A percentile compares a stretch with the other conserved stretches of the same genome.
Conservation (phyloP, 768 basidiomycete genomes). For the Mycena floridula region DNA sequence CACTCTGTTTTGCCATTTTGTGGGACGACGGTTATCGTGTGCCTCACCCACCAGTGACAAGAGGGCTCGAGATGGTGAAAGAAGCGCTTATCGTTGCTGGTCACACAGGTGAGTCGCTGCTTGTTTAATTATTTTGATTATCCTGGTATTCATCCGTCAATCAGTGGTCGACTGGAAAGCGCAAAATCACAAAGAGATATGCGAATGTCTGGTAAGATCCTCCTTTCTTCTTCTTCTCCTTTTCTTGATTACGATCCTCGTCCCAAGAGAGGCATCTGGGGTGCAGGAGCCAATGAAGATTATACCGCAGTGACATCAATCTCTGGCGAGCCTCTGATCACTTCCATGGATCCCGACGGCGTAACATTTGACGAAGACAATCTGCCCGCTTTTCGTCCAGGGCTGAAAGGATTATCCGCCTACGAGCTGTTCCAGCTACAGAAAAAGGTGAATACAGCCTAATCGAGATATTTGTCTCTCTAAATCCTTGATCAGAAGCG, state of each 20-base stretch:
- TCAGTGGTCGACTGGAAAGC: slow-evolving; percentile 70
- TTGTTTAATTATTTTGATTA: background rate
- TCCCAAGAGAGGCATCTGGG: slow-evolving; percentile 38
- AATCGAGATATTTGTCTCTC: background rate
- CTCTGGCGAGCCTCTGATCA: slow-evolving; percentile 51
- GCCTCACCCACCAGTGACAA: slow-evolving; percentile 59
- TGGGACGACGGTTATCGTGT: slow-evolving; percentile 58
- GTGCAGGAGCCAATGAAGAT: slow-evolving; percentile 44
- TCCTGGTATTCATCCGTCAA: background rate
- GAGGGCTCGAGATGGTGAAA: slow-evolving; percentile 54
- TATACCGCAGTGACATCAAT: slow-evolving; percentile 26
- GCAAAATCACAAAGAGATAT: slow-evolving; percentile 43
- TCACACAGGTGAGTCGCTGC: slow-evolving; percentile 48
- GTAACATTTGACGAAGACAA: slow-evolving; percentile 14
- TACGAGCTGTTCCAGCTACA: slow-evolving; percentile 68
- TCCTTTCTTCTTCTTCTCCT: slow-evolving; percentile 1
- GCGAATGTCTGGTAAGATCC: slow-evolving; percentile 27
- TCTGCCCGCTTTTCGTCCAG: slow-evolving; percentile 19
- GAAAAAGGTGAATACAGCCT: slow-evolving; percentile 20
- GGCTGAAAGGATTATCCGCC: slow-evolving; percentile 30
- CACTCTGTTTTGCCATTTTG: slow-evolving; percentile 53
- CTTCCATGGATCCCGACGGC: slow-evolving; percentile 34
- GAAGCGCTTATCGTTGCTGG: slow-evolving; percentile 53
- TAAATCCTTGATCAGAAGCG: slow-evolving; percentile 17
- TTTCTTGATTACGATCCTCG: background rate